Conservation (phyloP, 176 grass and related monocot genomes). For the Cenchrus fungigraminus region DNA sequence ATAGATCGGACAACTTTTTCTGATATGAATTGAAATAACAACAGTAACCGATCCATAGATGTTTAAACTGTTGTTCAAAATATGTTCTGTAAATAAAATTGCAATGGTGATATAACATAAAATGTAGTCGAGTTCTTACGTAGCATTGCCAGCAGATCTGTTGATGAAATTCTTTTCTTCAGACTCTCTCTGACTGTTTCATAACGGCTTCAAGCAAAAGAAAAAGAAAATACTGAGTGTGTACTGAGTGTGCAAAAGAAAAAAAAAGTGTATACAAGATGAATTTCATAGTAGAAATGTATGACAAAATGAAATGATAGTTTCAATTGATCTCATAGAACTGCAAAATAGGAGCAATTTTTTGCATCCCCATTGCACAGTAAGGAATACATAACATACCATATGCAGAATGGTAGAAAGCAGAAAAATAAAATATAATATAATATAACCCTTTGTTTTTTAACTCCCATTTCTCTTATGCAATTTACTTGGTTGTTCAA, state of each 20-base stretch:
- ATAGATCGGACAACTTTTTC: slow-evolving; percentile 18
- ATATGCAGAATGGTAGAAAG: not conserved
- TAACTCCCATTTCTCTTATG: slow-evolving; percentile 3
- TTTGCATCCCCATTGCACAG: slow-evolving; percentile 1
- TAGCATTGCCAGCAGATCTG: slow-evolving; percentile 82
- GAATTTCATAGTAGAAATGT: slow-evolving; percentile 36
- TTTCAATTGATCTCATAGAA: slow-evolving; percentile 24
- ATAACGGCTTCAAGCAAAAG: slow-evolving; percentile 83
- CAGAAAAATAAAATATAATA: slow-evolving; percentile 10
- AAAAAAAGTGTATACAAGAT: slow-evolving; percentile 15
- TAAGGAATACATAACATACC: slow-evolving; percentile 18
- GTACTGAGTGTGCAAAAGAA: not conserved
- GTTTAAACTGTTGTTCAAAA: slow-evolving; percentile 31
- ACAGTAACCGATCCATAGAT: slow-evolving; percentile 7
- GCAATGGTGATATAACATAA: slow-evolving; percentile 14
- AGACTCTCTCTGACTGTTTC: slow-evolving; percentile 63
- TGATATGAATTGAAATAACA: slow-evolving; percentile 37
- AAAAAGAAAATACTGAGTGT: not conserved
- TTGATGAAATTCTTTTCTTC: slow-evolving; percentile 75
- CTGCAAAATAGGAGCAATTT: not conserved
- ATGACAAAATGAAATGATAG: slow-evolving; percentile 21
- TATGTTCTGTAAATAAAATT: slow-evolving; percentile 26
- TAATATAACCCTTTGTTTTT: not conserved
- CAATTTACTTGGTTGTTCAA: slow-evolving; percentile 9
- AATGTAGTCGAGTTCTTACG: slow-evolving; percentile 63